Conservation (phyloP, 2,329 filamentous ascomycete genomes). For the Microdochium trichocladiopsis region DNA sequence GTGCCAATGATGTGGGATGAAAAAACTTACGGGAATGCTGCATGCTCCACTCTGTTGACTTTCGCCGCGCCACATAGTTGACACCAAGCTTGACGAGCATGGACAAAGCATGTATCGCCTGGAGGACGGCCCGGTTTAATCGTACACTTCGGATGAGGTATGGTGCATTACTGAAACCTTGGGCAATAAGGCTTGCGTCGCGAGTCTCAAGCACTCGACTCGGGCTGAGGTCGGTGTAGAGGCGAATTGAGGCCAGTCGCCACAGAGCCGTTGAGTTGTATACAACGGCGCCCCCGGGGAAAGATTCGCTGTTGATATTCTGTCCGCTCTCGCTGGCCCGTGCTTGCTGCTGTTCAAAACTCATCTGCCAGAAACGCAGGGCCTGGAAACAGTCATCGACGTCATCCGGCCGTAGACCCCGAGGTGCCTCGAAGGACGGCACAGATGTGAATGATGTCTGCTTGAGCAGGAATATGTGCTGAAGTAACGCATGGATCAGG, state of each 20-base stretch:
- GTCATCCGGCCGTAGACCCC: slow-evolving; percentile 45
- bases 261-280: slow-evolving; percentile 59
- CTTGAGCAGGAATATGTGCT: slow-evolving; percentile 65
- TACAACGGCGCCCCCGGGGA: slow-evolving; percentile 52
- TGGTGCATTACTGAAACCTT: slow-evolving; percentile 51
- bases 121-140: slow-evolving; percentile 57
- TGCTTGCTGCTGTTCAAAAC: slow-evolving; percentile 49
- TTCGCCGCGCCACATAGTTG: slow-evolving; percentile 54
- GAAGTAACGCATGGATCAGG: slow-evolving; percentile 63
- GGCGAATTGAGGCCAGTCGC: slow-evolving; percentile 55
- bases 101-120: slow-evolving; percentile 61
- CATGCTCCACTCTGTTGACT: slow-evolving; percentile 56
- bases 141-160: slow-evolving; percentile 51
- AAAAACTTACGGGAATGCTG: slow-evolving; percentile 54
- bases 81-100: slow-evolving; percentile 59
- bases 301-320: slow-evolving; percentile 39
- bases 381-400: slow-evolving; percentile 50
- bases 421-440: slow-evolving; percentile 40
- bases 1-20: not conserved
- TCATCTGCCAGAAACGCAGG: slow-evolving; percentile 49
- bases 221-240: slow-evolving; percentile 59
- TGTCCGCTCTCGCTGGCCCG: slow-evolving; percentile 40
- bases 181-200: slow-evolving; percentile 54
- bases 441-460: slow-evolving; percentile 48
- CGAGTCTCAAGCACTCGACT: slow-evolving; percentile 58